phyloP scores from a whole-genome alignment of 768 basidiomycete species.

The Fomitopsis pulvina region DNA sequence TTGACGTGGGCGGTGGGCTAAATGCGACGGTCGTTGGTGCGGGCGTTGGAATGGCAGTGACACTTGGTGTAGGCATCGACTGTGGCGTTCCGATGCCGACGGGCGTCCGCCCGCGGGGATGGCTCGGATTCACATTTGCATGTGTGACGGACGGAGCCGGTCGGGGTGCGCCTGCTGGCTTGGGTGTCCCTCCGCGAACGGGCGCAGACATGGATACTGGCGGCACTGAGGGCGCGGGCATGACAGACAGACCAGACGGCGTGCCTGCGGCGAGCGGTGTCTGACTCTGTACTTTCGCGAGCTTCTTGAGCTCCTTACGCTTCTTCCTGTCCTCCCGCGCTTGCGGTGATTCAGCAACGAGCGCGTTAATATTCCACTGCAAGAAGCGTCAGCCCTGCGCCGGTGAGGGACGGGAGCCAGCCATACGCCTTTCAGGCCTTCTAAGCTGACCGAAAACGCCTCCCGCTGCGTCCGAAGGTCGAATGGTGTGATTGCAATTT shows the following conservation, averaged over 20 bases:
- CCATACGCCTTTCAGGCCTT: constrained; percentile 67
- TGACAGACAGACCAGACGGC: constrained; percentile 7
- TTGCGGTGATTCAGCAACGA: constrained; percentile 64
- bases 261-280: constrained; percentile 10
- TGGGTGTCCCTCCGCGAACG: constrained; percentile 17
- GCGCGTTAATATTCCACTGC: constrained; percentile 61
- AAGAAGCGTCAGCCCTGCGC: constrained; percentile 4
- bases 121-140: constrained; percentile 16
- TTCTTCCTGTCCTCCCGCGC: constrained; percentile 74
- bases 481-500: constrained; percentile 53
- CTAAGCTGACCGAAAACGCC: constrained; percentile 66
- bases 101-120: constrained; percentile 19
- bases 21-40: constrained; percentile 5
- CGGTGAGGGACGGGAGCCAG: constrained; percentile 10
- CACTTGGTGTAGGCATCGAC: constrained; percentile 11
- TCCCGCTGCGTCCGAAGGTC: constrained; percentile 63
- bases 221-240: constrained; percentile 6
- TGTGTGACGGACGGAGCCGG: constrained; percentile 9
- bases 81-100: constrained; percentile 20
- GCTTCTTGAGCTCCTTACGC: constrained; percentile 70
- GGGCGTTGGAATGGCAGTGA: constrained; percentile 1
- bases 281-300: constrained; percentile 49
- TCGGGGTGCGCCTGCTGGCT: constrained; percentile 7
- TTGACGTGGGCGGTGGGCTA: constrained; percentile 2
- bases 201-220: constrained; percentile 4